Evolutionary conservation across 2,329 filamentous ascomycete species (phyloP), one percentile per base, ranked within the genome.

Genomic region (Berkeleyomyces rouxiae): DNA sequence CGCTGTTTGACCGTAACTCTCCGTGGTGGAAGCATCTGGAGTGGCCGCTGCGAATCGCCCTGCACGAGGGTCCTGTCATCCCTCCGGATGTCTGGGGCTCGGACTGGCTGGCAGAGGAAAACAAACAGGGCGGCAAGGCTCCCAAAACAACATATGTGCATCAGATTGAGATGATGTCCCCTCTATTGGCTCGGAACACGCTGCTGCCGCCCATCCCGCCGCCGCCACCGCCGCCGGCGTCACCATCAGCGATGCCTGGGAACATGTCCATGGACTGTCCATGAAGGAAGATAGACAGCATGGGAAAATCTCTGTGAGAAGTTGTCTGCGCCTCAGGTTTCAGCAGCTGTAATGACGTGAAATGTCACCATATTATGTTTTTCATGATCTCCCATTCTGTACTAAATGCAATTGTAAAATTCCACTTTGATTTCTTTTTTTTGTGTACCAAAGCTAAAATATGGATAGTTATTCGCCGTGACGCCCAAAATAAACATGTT

Each of bases 21-120:
- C 74, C 76, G 60, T 84, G 81, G 81, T 83, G 80, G 81, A 76
- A 78, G 42, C 80, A 82, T 66, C 73, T 84, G 4, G 79, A 83
- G 67, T 84, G 81, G 81, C 80, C 81, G 0, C 73, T 83, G 61
- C 76, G 79, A 7, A 81, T 84, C 58, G 80, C 80, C 3, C 70
- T 83, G n/a, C 79, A 79, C 70, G 80, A 83, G 39, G 76, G 78
- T 23, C 70, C 72, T 59, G 72, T 75, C 16, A 81, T 84, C 33
- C 80, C 81, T 0, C 70, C 79, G 1, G 79, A 82, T 4, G 71
- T 83, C 11, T 83, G 81, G 81, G 81, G 81, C 39, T 74, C 74
- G 4, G 77, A 80, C 66, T 78, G 77, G 71, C 74, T 75, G 6
- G 73, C 72, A 16, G 76, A 78, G 65, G 75, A 71, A 67, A 72